Evolutionary conservation across 441 rosid genomes (phyloP).

Genomic region (Populus hybrid): DNA sequence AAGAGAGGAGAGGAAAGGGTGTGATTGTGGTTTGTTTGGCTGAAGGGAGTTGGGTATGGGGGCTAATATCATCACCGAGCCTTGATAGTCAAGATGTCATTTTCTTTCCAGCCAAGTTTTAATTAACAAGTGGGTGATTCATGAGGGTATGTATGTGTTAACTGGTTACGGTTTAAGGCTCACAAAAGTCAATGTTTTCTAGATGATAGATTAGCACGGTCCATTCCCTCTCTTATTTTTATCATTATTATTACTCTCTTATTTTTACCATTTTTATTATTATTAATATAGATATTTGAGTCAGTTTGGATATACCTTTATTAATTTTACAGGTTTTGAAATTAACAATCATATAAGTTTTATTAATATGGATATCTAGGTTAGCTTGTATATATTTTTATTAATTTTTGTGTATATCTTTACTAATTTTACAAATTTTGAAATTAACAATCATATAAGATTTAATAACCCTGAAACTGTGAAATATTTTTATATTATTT

Average conservation of each 20-base stretch:
- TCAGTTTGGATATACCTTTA: rapidly evolving
- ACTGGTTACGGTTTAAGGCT: not conserved
- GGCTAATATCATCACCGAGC: conserved; percentile 19
- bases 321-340: rapidly evolving
- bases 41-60: conserved; percentile 16
- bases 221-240: not conserved
- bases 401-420: too few species aligned
- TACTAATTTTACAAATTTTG: rapidly evolving
- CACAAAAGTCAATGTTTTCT: conserved; percentile 43
- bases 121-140: not conserved
- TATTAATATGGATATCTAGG: too few species aligned
- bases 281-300: rapidly evolving
- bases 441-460: too few species aligned
- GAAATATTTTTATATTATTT: not conserved
- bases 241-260: not conserved
- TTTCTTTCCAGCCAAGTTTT: conserved; percentile 8
- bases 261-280: not conserved
- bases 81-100: conserved; percentile 9
- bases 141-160: not conserved
- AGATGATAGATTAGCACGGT: conserved; percentile 23
- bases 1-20: not conserved
- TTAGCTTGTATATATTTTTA: too few species aligned
- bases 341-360: rapidly evolving
- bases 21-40: conserved; percentile 4
- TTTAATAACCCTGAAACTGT: rapidly evolving